These are phyloP conservation scores for Torulaspora delbrueckii DNA, from an alignment of 805 yeast species.

Conservation along the genomic window DNA sequence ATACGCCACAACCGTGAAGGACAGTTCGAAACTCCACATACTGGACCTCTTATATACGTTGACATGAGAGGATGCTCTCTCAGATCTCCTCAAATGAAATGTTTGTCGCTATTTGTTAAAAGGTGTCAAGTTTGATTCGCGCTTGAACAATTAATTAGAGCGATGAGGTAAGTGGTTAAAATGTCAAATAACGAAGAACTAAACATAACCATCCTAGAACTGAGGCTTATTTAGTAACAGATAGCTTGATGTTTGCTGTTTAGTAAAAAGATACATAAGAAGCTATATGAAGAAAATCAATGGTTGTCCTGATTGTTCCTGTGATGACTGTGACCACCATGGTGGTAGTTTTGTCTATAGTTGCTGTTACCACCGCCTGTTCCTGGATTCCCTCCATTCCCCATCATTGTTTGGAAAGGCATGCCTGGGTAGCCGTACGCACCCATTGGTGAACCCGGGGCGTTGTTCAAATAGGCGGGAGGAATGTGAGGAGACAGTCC, in stretches of 20 bases:
- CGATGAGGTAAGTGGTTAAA: constrained; percentile 1
- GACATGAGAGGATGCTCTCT: constrained; percentile 21
- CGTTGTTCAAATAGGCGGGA: constrained; percentile 26
- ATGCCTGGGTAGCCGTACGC: constrained; percentile 30
- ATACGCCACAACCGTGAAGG: constrained; percentile 68
- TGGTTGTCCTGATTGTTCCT: constrained; percentile 13
- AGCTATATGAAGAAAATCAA: constrained; percentile 2
- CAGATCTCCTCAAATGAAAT: neutral
- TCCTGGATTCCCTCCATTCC: constrained; percentile 9
- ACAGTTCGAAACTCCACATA: constrained; percentile 90
- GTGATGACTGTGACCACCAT: constrained; percentile 17
- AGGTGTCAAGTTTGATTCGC: neutral
- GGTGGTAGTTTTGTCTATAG: constrained; percentile 24
- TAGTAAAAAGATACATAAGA: neutral
- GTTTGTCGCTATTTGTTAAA: neutral
- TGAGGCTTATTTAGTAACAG: neutral
- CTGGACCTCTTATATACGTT: constrained; percentile 63
- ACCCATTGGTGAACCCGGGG: constrained; percentile 19
- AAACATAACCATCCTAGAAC: neutral
- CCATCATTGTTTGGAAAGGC: constrained; percentile 28
- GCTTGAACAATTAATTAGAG: neutral
- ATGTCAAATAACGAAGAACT: neutral
- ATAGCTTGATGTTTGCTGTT: neutral
- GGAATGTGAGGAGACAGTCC: constrained; percentile 28
- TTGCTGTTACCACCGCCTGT: constrained; percentile 10